Conservation (phyloP, 2,329 filamentous ascomycete species). For the Nemania sp. region DNA sequence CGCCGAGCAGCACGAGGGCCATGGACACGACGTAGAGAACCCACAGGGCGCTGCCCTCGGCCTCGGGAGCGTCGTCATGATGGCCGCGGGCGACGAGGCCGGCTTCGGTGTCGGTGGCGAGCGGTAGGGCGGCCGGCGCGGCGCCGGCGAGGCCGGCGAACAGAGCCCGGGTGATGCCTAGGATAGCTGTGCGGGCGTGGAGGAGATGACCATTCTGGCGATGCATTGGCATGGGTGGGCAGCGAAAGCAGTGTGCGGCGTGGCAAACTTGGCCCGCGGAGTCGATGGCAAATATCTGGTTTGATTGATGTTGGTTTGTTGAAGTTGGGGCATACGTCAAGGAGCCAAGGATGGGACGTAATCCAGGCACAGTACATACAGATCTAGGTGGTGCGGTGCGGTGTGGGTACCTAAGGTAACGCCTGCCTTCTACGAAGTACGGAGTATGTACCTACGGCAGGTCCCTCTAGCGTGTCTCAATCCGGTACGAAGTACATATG, state of each 20-base stretch:
- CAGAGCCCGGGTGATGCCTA: conserved; percentile 50
- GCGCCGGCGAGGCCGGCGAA: conserved; percentile 48
- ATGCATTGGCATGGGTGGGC: conserved; percentile 28
- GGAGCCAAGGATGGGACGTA: neutral
- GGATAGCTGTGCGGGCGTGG: conserved; percentile 51
- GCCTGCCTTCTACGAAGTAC: no score
- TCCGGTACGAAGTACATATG: no score
- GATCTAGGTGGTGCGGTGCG: no score
- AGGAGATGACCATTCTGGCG: conserved; percentile 37
- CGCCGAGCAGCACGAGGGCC: conserved; percentile 81
- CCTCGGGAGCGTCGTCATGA: conserved; percentile 52
- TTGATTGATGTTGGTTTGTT: neutral
- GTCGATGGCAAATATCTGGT: neutral
- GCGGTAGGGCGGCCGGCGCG: conserved; percentile 41
- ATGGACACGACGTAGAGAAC: conserved; percentile 79
- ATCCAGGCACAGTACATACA: no score
- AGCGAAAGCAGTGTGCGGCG: conserved; percentile 12
- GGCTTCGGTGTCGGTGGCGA: neutral
- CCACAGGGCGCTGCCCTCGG: conserved; percentile 71
- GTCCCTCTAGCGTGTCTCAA: no score
- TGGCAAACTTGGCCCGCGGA: neutral
- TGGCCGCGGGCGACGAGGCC: conserved; percentile 43
- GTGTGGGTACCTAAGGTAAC: no score
- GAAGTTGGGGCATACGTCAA: neutral
- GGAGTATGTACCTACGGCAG: no score